Conservation (phyloP, 495 filamentous ascomycete species). For the Aspergillus bridgeri region DNA sequence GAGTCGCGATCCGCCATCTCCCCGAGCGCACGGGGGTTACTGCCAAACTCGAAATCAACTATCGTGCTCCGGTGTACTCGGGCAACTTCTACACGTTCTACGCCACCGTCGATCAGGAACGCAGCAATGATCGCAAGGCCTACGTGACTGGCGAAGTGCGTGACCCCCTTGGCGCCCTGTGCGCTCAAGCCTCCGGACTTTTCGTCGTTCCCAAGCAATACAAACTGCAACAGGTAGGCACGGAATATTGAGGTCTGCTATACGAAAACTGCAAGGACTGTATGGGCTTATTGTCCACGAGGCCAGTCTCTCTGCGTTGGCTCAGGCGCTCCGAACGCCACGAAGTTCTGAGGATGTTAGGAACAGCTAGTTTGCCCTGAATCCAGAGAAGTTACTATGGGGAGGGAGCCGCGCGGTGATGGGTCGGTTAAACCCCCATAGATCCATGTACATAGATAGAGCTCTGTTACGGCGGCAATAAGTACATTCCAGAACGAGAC, state of each 20-base stretch:
- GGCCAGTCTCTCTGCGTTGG: not conserved
- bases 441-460: not conserved
- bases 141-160: slow-evolving; percentile 57
- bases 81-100: slow-evolving; percentile 63
- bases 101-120: slow-evolving; percentile 40
- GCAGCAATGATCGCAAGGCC: slow-evolving; percentile 59
- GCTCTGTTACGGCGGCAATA: not conserved
- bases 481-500: not conserved
- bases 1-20: slow-evolving; percentile 38
- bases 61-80: slow-evolving; percentile 54
- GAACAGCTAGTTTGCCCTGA: not conserved
- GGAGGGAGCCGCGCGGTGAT: not conserved
- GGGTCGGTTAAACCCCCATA: not conserved
- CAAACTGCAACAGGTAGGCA: slow-evolving; percentile 41
- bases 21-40: slow-evolving; percentile 53
- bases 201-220: slow-evolving; percentile 61
- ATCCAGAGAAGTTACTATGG: not conserved
- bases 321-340: not conserved
- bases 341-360: not conserved
- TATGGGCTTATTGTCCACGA: not conserved
- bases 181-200: slow-evolving; percentile 55
- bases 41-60: slow-evolving; percentile 62
- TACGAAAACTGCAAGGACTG: not conserved
- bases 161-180: slow-evolving; percentile 48
- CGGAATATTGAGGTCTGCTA: slow-evolving; percentile 34